phyloP scores from a whole-genome alignment of 768 basidiomycete genomes.

The Mycena vulgaris region DNA sequence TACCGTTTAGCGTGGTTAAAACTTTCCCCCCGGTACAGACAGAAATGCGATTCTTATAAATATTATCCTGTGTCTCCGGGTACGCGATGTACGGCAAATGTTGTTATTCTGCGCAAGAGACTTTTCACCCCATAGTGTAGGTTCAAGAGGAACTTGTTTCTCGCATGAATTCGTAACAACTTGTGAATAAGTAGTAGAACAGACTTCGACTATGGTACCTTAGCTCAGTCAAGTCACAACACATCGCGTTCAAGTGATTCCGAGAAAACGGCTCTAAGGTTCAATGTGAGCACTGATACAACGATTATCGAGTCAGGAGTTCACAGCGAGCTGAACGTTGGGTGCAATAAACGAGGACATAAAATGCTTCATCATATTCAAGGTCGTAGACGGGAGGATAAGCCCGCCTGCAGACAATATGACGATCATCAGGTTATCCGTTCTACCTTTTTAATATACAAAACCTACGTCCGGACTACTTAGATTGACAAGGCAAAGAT shows the following conservation, averaged over 20 bases:
- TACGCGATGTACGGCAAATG: constrained; percentile 12
- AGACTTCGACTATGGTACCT: not conserved
- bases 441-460: too few relatives aligned
- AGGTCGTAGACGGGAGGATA: too few relatives aligned
- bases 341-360: too few relatives aligned
- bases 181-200: constrained; percentile 2
- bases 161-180: constrained; percentile 1
- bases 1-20: constrained; percentile 23
- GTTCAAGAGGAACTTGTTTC: constrained; percentile 10
- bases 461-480: too few relatives aligned
- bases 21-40: constrained; percentile 10
- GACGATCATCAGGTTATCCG: too few relatives aligned
- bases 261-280: not conserved
- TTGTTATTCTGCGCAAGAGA: constrained; percentile 3
- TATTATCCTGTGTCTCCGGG: constrained; percentile 14
- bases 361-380: too few relatives aligned
- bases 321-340: too few relatives aligned
- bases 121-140: constrained; percentile 12
- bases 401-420: too few relatives aligned
- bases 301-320: too few relatives aligned
- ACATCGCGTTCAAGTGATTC: constrained; percentile 1
- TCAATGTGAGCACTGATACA: too few relatives aligned
- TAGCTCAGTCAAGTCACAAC: not conserved
- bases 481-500: too few relatives aligned
- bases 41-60: constrained; percentile 19